phyloP scores from a whole-genome alignment of 805 yeast genomes.

The Zygosaccharomyces siamensis region DNA sequence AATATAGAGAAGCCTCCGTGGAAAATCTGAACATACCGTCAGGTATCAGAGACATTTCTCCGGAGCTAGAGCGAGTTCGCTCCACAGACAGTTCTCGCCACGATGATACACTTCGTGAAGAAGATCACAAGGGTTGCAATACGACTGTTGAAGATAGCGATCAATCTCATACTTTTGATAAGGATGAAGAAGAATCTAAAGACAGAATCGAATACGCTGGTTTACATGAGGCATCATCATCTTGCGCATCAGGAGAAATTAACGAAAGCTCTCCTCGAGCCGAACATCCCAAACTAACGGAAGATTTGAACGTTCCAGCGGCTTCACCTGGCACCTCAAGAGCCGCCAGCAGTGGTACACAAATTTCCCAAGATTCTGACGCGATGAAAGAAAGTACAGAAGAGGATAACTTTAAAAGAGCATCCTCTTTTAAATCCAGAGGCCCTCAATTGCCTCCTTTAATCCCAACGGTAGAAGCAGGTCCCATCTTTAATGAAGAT shows the following conservation, averaged over 20 bases:
- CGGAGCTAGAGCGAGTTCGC: neutral
- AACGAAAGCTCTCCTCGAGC: neutral
- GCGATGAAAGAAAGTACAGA: neutral
- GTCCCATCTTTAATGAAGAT: conserved; percentile 23
- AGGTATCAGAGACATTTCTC: conserved; percentile 7
- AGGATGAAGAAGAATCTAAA: neutral
- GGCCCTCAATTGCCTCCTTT: conserved; percentile 12
- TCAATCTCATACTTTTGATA: neutral
- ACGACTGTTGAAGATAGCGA: neutral
- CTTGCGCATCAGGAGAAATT: conserved; percentile 2
- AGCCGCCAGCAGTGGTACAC: neutral
- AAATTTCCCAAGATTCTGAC: neutral
- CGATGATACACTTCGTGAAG: conserved; percentile 8
- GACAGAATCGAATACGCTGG: neutral
- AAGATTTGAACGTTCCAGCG: neutral
- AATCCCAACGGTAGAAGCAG: conserved; percentile 17
- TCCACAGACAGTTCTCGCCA: neutral
- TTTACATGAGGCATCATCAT: conserved; percentile 2
- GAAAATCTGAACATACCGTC: conserved; percentile 19
- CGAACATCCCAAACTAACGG: neutral
- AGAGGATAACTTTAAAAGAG: neutral
- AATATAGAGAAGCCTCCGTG: conserved; percentile 7
- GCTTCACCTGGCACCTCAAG: neutral
- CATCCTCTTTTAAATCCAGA: neutral
- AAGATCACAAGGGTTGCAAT: neutral